A percentile compares a stretch with the other conserved stretches of the same genome.
Evolutionary conservation across 2,329 filamentous ascomycete species (phyloP).

Genomic region (Fusarium goolgardi): DNA sequence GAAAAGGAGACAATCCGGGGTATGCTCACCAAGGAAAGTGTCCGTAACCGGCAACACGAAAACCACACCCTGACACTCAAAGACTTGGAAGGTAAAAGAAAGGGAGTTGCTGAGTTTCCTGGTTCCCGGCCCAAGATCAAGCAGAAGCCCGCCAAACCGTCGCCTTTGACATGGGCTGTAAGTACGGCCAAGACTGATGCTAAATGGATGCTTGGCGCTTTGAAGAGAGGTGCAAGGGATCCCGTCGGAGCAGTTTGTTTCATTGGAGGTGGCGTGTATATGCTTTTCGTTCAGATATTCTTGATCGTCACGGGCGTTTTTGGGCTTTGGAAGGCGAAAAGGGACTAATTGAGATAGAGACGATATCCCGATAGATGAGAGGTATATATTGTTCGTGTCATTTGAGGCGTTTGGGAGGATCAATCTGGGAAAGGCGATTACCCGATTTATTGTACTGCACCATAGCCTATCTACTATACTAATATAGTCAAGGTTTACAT

Average conservation of each 20-base stretch:
- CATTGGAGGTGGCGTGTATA: constrained; percentile 22
- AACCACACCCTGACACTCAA: constrained; percentile 46
- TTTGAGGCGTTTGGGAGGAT: not conserved
- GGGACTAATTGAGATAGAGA: not conserved
- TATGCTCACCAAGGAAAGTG: constrained; percentile 46
- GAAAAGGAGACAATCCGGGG: constrained; percentile 41
- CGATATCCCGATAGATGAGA: constrained; percentile 5
- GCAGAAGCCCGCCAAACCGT: constrained; percentile 39
- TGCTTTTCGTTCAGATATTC: constrained; percentile 20
- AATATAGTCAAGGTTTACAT: no score
- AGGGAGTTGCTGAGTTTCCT: constrained; percentile 44
- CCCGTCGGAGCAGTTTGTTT: constrained; percentile 28
- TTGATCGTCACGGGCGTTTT: constrained; percentile 16
- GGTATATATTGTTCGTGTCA: not conserved
- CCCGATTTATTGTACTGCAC: not conserved
- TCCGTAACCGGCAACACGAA: constrained; percentile 45
- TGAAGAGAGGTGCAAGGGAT: constrained; percentile 33
- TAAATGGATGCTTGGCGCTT: constrained; percentile 33
- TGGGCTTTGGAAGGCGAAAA: constrained; percentile 1
- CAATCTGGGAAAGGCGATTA: not conserved
- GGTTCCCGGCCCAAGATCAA: constrained; percentile 43
- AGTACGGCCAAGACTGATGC: constrained; percentile 34
- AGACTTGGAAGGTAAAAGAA: constrained; percentile 41
- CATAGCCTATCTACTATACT: not conserved
- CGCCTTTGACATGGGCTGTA: constrained; percentile 41